Evolutionary conservation across 176 grass and related monocot genomes (phyloP).

Genomic region (Ananas comosus): DNA sequence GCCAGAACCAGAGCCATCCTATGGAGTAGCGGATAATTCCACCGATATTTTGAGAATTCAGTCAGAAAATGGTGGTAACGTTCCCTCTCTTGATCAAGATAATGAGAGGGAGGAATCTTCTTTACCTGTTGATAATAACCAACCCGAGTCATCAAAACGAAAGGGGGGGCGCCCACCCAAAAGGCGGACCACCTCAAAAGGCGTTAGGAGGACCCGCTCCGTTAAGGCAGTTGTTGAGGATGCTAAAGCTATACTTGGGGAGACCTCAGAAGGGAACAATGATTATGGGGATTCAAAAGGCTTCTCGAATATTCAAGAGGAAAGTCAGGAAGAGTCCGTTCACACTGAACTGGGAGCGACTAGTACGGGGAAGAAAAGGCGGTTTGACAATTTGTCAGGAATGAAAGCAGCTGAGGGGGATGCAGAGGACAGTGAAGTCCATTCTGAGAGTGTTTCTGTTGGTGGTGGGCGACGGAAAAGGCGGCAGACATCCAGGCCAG

Average conservation of each 20-base stretch:
- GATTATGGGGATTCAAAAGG: conserved; percentile 19
- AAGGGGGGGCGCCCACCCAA: conserved; percentile 13
- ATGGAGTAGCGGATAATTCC: conserved; percentile 74
- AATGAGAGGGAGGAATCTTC: conserved; percentile 41
- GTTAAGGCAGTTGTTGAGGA: conserved; percentile 68
- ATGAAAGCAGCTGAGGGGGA: conserved; percentile 43
- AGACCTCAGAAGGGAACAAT: conserved; percentile 39
- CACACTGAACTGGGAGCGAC: conserved; percentile 2
- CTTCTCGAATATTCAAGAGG: conserved; percentile 11
- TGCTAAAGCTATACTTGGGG: conserved; percentile 54
- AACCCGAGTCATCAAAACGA: conserved; percentile 51
- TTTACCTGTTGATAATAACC: conserved; percentile 20
- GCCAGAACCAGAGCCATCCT: conserved; percentile 47
- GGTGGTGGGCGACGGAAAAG: conserved; percentile 71
- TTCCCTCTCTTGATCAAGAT: conserved; percentile 36
- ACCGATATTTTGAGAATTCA: conserved; percentile 32
- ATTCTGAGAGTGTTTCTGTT: conserved; percentile 78
- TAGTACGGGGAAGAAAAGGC: conserved; percentile 47
- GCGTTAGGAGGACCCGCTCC: conserved; percentile 45
- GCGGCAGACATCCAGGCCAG: conserved; percentile 37
- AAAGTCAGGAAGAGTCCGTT: conserved; percentile 27
- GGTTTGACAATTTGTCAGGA: conserved; percentile 31
- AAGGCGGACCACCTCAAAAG: conserved; percentile 34
- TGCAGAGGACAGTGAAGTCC: conserved; percentile 52
- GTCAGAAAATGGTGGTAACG: conserved; percentile 27